A percentile compares a stretch with the other conserved stretches of the same genome.
phyloP scores from a whole-genome alignment of 2,329 filamentous ascomycete species.

The Sporothrix luriei region DNA sequence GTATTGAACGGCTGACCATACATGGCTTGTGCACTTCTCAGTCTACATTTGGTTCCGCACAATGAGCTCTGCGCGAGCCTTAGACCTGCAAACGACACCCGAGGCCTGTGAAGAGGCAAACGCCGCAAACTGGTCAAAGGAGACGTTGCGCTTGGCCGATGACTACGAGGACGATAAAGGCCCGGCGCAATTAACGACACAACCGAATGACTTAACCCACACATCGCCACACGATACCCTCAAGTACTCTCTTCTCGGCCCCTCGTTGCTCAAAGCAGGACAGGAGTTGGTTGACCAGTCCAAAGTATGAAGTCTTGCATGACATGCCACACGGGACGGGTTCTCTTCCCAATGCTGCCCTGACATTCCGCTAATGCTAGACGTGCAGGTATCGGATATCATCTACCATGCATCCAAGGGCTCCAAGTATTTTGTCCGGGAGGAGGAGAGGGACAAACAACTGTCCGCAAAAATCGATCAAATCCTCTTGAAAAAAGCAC shows the following conservation, averaged over 20 bases:
- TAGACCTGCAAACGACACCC: neutral
- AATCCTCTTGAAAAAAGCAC: conserved; percentile 73
- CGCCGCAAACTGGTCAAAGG: neutral
- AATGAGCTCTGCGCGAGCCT: conserved; percentile 12
- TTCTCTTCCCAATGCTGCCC: conserved; percentile 14
- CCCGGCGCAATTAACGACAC: neutral
- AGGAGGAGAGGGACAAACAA: conserved; percentile 77
- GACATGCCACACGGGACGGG: neutral
- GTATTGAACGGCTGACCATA: neutral
- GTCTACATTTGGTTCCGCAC: conserved; percentile 4
- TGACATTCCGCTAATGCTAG: neutral
- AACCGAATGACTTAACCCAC: neutral
- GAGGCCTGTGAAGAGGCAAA: neutral
- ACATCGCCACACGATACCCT: conserved; percentile 59
- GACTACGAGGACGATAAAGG: neutral
- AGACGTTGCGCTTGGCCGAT: neutral
- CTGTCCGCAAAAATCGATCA: conserved; percentile 83
- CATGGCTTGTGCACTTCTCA: neutral
- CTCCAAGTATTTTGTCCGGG: conserved; percentile 92
- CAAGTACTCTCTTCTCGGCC: conserved; percentile 87
- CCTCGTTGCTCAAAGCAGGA: conserved; percentile 89
- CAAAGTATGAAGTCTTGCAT: conserved; percentile 64
- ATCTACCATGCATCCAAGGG: conserved; percentile 97
- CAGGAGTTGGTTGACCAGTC: conserved; percentile 91
- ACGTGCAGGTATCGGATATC: conserved; percentile 76